Percentiles rank a stretch among this genome's conserved stretches.
These are phyloP conservation scores for Middelhovenomyces tepae DNA, from an alignment of 805 yeast genomes.

Conservation along the genomic window DNA sequence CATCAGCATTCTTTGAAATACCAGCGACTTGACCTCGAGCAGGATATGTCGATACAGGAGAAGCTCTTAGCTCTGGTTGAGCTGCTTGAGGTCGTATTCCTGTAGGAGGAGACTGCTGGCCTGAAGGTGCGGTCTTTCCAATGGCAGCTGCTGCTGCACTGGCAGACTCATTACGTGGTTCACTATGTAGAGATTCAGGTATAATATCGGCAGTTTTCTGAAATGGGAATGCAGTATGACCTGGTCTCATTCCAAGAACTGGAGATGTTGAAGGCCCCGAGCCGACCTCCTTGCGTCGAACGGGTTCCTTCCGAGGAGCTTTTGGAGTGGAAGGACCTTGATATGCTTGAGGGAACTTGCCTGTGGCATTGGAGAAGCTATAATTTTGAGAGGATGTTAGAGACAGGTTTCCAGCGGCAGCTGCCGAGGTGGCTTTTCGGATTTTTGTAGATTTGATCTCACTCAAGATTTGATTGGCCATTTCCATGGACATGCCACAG, in stretches of 20 bases:
- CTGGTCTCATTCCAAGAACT: too few relatives aligned
- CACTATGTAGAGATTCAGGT: too few relatives aligned
- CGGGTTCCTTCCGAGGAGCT: conserved; percentile 18
- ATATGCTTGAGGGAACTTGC: conserved; percentile 16
- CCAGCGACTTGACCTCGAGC: too few relatives aligned
- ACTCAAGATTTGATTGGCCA: conserved; percentile 79
- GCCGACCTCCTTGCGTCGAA: conserved; percentile 23
- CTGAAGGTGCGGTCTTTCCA: conserved; percentile 1
- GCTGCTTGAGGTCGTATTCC: conserved; percentile 6
- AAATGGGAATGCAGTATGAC: too few relatives aligned
- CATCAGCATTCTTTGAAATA: too few relatives aligned
- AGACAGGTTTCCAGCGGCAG: conserved; percentile 2
- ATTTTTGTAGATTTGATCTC: conserved; percentile 71
- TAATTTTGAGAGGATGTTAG: neutral
- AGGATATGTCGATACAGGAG: too few relatives aligned
- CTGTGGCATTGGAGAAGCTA: conserved; percentile 11
- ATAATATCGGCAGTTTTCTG: too few relatives aligned
- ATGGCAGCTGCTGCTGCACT: conserved; percentile 1
- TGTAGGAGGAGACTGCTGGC: conserved; percentile 5
- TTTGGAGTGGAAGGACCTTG: neutral
- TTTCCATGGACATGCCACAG: conserved; percentile 98
- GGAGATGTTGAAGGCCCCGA: conserved; percentile 13
- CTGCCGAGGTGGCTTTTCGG: conserved; percentile 20
- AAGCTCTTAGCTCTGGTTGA: too few relatives aligned
- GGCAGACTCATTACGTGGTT: neutral